A percentile compares a stretch with the other conserved stretches of the same genome.
These are phyloP conservation scores for Stachybotrys echinatus DNA, from an alignment of 2,329 filamentous ascomycete species.

Conservation along the genomic window DNA sequence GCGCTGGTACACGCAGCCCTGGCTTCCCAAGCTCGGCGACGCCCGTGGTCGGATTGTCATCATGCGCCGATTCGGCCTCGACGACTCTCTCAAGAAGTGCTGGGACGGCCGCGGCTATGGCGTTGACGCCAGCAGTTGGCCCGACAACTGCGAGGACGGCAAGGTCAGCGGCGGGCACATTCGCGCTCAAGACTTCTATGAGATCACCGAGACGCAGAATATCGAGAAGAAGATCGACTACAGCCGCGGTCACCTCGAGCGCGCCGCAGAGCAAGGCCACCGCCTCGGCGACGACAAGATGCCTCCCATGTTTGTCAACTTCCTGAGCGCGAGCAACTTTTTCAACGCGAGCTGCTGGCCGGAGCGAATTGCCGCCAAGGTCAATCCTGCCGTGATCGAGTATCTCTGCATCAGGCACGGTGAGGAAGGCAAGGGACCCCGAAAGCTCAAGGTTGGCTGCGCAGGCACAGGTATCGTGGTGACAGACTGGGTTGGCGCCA, in stretches of 20 bases:
- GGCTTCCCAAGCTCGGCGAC: slow-evolving; percentile 72
- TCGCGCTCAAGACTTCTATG: slow-evolving; percentile 92
- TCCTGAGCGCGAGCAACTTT: slow-evolving; percentile 87
- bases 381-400: slow-evolving; percentile 72
- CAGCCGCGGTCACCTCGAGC: slow-evolving; percentile 69
- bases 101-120: slow-evolving; percentile 49
- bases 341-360: slow-evolving; percentile 92
- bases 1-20: slow-evolving; percentile 74
- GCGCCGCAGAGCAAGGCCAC: slow-evolving; percentile 52
- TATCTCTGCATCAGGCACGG: slow-evolving; percentile 56
- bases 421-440: slow-evolving; percentile 42
- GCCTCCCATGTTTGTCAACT: slow-evolving; percentile 80
- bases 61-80: slow-evolving; percentile 71
- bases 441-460: slow-evolving; percentile 53
- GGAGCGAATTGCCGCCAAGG: slow-evolving; percentile 78
- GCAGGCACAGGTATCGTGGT: slow-evolving; percentile 84
- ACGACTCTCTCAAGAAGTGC: slow-evolving; percentile 46
- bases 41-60: slow-evolving; percentile 79
- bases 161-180: slow-evolving; percentile 65
- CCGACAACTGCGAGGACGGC: slow-evolving; percentile 80
- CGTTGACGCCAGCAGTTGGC: slow-evolving; percentile 66
- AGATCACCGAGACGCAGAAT: slow-evolving; percentile 67
- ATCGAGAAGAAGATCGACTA: slow-evolving; percentile 78
- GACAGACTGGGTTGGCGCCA: slow-evolving; percentile 85
- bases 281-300: slow-evolving; percentile 31